phyloP scores from a whole-genome alignment of 345 rosid genomes.

The Turritis glabra region DNA sequence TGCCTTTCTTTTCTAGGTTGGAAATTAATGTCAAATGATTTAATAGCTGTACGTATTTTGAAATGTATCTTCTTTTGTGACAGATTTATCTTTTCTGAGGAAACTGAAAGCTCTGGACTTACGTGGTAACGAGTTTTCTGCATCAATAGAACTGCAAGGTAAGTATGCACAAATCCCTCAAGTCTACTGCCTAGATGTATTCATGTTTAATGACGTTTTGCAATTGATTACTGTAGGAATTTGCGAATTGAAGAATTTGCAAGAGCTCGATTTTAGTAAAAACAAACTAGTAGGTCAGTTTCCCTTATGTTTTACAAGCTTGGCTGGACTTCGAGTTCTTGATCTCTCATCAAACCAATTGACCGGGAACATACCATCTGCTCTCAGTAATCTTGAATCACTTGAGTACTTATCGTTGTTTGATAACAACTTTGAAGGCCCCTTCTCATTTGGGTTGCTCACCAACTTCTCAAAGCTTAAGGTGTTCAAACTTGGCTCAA shows the following conservation, averaged over 20 bases:
- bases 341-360: constrained; percentile 26
- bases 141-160: background rate
- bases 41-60: too few species aligned
- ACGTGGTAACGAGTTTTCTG: background rate
- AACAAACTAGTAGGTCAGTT: background rate
- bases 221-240: background rate
- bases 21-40: too few species aligned
- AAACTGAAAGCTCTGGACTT: background rate
- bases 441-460: constrained; percentile 4
- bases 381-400: background rate
- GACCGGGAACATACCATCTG: constrained; percentile 1
- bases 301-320: constrained; percentile 1
- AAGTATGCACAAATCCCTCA: too few species aligned
- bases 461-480: constrained; percentile 17
- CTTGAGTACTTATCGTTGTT: constrained; percentile 23
- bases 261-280: background rate
- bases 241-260: background rate
- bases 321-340: constrained; percentile 9
- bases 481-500: background rate
- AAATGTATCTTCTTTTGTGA: background rate
- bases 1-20: background rate
- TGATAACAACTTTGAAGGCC: constrained; percentile 15
- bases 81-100: background rate
- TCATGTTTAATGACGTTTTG: too few species aligned
- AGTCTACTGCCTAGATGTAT: too few species aligned